Evolutionary conservation across 148 eudicot species (phyloP).

Genomic region (Salicornia ramosissima): DNA sequence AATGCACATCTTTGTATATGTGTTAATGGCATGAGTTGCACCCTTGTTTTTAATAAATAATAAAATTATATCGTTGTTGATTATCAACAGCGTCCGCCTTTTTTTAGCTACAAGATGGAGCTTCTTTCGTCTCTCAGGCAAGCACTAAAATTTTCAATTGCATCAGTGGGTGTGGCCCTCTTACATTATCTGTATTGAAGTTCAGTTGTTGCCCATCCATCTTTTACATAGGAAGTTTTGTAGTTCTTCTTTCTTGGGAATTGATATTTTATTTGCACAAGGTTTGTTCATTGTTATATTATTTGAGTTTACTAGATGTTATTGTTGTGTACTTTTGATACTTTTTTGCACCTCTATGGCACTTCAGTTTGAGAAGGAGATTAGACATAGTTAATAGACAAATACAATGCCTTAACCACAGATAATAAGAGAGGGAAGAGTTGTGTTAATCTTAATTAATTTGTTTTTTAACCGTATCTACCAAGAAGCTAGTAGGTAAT

Average conservation of each 20-base stretch:
- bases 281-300: conserved; percentile 38
- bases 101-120: conserved; percentile 95
- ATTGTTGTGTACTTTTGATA: not conserved
- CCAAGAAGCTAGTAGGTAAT: too few relatives aligned
- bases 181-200: conserved; percentile 31
- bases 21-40: not conserved
- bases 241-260: conserved; percentile 74
- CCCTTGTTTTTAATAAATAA: conserved; percentile 7
- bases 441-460: too few relatives aligned
- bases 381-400: too few relatives aligned
- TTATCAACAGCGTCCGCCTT: conserved; percentile 72
- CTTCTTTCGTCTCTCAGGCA: conserved; percentile 45
- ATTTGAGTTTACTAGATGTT: not conserved
- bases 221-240: conserved; percentile 44
- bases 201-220: conserved; percentile 33
- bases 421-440: too few relatives aligned
- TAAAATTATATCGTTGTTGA: conserved; percentile 11
- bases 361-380: too few relatives aligned
- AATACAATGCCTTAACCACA: too few relatives aligned
- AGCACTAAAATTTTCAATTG: conserved; percentile 55
- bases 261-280: conserved; percentile 76
- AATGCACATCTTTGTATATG: too few relatives aligned
- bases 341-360: too few relatives aligned
- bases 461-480: too few relatives aligned
- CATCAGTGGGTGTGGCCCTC: conserved; percentile 32